Evolutionary conservation across 331 rosid species (phyloP).

Genomic region (Pyrus hybrid): DNA sequence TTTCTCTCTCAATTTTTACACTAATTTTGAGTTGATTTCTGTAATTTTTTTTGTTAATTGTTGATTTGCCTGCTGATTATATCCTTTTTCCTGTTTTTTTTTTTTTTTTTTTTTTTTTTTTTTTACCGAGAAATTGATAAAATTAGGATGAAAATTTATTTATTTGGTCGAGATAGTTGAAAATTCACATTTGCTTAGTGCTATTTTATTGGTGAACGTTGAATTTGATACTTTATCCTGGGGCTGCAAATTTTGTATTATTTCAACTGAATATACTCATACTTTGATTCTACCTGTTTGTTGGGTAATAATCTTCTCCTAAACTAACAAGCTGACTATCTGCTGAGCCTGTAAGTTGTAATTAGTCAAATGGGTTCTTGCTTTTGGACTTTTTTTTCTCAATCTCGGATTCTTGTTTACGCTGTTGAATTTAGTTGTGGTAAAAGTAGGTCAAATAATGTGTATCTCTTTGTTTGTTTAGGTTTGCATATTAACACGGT

Average conservation of each 20-base stretch:
- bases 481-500: too few species aligned
- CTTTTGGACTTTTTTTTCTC: not conserved
- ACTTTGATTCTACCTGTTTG: not conserved
- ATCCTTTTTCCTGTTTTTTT: not conserved
- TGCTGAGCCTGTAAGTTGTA: not conserved
- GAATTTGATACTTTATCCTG: not conserved
- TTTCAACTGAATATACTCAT: not conserved
- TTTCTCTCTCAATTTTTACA: not conserved
- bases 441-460: not conserved
- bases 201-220: not conserved
- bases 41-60: not conserved
- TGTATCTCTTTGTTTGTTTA: too few species aligned
- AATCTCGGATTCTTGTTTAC: too few species aligned
- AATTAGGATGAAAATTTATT: not conserved
- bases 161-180: not conserved
- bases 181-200: not conserved
- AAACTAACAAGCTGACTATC: not conserved
- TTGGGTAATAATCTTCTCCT: not conserved
- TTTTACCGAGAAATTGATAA: slow-evolving; percentile 1
- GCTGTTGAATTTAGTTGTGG: too few species aligned
- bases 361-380: not conserved
- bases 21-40: not conserved
- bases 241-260: not conserved
- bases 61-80: not conserved
- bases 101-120: not conserved